phyloP scores from a whole-genome alignment of 1,284 basidiomycete genomes.

The Trametes sp. region DNA sequence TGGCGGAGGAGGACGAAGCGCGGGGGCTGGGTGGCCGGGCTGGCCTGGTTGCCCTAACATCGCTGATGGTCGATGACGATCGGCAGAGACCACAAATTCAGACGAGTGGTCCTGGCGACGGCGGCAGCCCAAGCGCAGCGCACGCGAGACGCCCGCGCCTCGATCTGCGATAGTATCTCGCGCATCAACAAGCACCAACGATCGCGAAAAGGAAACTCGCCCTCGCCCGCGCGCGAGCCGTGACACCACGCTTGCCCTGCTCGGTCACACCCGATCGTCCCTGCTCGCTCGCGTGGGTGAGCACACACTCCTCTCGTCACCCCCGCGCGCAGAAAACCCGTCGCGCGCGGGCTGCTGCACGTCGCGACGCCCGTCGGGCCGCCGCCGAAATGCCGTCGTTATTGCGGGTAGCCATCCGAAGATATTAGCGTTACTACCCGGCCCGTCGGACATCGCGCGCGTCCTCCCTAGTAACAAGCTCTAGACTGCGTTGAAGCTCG shows the following conservation, averaged over 20 bases:
- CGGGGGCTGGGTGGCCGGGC: slow-evolving; percentile 21
- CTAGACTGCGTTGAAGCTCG: slow-evolving; percentile 31
- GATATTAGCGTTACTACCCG: slow-evolving; percentile 27
- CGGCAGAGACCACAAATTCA: slow-evolving; percentile 31
- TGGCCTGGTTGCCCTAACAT: slow-evolving; percentile 32
- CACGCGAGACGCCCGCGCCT: not conserved
- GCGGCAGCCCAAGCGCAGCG: slow-evolving; percentile 2
- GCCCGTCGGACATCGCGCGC: slow-evolving; percentile 28
- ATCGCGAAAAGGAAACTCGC: slow-evolving; percentile 21
- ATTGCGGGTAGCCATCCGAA: slow-evolving; percentile 32
- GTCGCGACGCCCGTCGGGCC: slow-evolving; percentile 25
- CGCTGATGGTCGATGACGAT: slow-evolving; percentile 31
- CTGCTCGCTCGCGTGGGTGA: slow-evolving; percentile 12
- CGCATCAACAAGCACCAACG: slow-evolving; percentile 28
- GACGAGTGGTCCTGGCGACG: slow-evolving; percentile 29
- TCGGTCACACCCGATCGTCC: slow-evolving; percentile 13
- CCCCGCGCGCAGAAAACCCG: not conserved
- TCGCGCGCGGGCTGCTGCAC: slow-evolving; percentile 5
- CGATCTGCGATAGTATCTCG: slow-evolving; percentile 29
- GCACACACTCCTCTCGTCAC: not conserved
- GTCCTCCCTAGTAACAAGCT: slow-evolving; percentile 33
- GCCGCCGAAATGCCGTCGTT: slow-evolving; percentile 27
- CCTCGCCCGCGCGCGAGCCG: slow-evolving; percentile 8
- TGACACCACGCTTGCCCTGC: slow-evolving; percentile 11
- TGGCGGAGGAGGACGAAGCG: slow-evolving; percentile 23